A percentile compares a stretch with the other conserved stretches of the same genome.
Evolutionary conservation across 116 monocot species (phyloP).

Genomic region (Zostera marina): DNA sequence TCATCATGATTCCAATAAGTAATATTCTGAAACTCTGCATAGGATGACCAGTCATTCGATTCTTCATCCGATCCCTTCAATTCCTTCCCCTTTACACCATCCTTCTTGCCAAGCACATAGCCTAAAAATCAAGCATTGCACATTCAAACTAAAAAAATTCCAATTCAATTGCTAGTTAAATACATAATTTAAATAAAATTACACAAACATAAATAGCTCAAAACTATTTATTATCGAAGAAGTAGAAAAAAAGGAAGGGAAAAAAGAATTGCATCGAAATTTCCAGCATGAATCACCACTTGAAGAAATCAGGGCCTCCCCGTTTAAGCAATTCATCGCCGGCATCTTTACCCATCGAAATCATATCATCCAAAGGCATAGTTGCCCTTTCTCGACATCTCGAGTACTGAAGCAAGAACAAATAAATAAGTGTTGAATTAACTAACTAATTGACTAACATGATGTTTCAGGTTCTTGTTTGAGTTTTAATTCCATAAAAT

Average conservation of each 20-base stretch:
- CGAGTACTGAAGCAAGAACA: slow-evolving; percentile 34
- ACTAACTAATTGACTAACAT: neutral
- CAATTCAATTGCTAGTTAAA: neutral
- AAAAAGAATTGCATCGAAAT: neutral
- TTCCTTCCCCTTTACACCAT: slow-evolving; percentile 3
- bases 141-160: slow-evolving; percentile 2
- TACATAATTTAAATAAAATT: neutral
- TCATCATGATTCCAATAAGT: slow-evolving; percentile 89
- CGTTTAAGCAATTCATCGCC: slow-evolving; percentile 58
- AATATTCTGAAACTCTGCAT: slow-evolving; percentile 51
- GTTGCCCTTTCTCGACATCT: slow-evolving; percentile 58
- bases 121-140: slow-evolving; percentile 3
- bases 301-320: slow-evolving; percentile 64
- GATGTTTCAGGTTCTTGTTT: neutral
- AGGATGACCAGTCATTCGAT: slow-evolving; percentile 31
- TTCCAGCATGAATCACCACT: slow-evolving; percentile 25
- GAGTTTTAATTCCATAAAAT: neutral
- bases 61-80: slow-evolving; percentile 10
- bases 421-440: neutral
- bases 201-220: too few relatives aligned
- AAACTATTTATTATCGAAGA: too few relatives aligned
- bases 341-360: slow-evolving; percentile 79
- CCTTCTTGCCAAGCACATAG: slow-evolving; percentile 49
- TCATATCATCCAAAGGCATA: slow-evolving; percentile 59
- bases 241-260: too few relatives aligned